Evolutionary conservation across 768 basidiomycete species (phyloP).

Genomic region (Podaxis mareebaensis): DNA sequence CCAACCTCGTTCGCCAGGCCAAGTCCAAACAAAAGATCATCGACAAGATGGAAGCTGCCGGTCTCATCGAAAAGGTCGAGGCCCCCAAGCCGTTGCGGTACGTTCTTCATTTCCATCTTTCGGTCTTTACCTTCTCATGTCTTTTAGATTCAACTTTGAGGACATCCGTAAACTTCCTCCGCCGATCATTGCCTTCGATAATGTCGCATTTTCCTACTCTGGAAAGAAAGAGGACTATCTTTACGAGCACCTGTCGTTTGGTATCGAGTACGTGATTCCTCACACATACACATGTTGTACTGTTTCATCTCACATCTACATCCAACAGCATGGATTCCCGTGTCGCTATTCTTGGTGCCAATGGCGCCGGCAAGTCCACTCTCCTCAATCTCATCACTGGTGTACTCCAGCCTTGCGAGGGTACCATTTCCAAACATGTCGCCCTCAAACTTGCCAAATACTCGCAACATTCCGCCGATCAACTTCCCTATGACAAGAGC

Average conservation of each 20-base stretch:
- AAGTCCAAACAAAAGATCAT: constrained; percentile 99
- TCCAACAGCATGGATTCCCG: constrained; percentile 85
- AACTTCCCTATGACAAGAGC: constrained; percentile 88
- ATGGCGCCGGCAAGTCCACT: constrained; percentile 79
- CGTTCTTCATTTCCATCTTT: constrained; percentile 12
- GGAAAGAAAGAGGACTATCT: constrained; percentile 87
- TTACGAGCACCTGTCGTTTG: constrained; percentile 89
- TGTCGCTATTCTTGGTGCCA: constrained; percentile 92
- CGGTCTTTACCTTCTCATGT: constrained; percentile 1
- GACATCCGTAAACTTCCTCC: constrained; percentile 92
- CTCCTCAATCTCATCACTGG: constrained; percentile 75
- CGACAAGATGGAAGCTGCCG: constrained; percentile 99
- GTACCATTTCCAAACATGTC: constrained; percentile 87
- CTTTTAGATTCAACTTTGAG: constrained; percentile 85
- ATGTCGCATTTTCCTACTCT: constrained; percentile 94
- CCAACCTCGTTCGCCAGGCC: constrained; percentile 97
- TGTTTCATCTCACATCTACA: background rate
- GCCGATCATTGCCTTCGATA: constrained; percentile 94
- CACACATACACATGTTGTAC: constrained; percentile 14
- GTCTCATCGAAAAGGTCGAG: constrained; percentile 92
- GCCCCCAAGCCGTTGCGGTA: constrained; percentile 61
- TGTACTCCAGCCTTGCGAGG: constrained; percentile 74
- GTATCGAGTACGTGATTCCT: constrained; percentile 75
- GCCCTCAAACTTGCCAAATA: constrained; percentile 96
- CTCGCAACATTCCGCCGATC: constrained; percentile 98